phyloP scores from a whole-genome alignment of 2,329 filamentous ascomycete species.

The Colletotrichum sublineola region DNA sequence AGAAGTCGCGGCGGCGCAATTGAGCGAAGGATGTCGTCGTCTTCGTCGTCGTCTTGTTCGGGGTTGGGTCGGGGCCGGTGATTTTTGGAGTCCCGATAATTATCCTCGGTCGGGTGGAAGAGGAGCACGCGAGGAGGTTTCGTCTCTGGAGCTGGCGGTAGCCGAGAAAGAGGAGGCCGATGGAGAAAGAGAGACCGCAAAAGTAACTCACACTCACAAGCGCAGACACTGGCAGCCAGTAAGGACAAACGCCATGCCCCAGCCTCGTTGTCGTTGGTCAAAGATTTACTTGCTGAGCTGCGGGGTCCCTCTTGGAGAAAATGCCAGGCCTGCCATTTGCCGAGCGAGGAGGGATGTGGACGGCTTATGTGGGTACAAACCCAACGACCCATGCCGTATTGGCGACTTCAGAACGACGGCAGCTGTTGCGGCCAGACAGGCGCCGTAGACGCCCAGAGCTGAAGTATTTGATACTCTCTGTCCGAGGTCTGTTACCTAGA shows the following conservation, averaged over 20 bases:
- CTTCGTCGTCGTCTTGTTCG: constrained; percentile 16
- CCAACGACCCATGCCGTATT: constrained; percentile 11
- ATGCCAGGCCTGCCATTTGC: constrained; percentile 31
- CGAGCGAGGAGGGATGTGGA: constrained; percentile 16
- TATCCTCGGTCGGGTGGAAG: constrained; percentile 43
- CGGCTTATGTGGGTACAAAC: constrained; percentile 6
- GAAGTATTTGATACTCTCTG: constrained; percentile 5
- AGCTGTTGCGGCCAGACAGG: background rate
- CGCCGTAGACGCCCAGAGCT: background rate
- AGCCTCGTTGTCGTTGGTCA: constrained; percentile 40
- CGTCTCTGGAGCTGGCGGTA: constrained; percentile 31
- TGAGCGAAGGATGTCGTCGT: constrained; percentile 20
- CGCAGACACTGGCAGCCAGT: constrained; percentile 8
- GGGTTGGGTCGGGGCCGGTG: constrained; percentile 12
- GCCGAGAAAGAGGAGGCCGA: constrained; percentile 14
- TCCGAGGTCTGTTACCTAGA: too few species aligned
- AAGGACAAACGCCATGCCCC: constrained; percentile 24
- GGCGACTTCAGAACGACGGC: constrained; percentile 18
- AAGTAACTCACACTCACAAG: background rate
- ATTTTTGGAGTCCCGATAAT: constrained; percentile 33
- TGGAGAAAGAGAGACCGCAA: background rate
- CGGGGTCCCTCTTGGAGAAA: constrained; percentile 42
- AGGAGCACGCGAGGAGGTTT: constrained; percentile 39
- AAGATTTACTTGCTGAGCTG: constrained; percentile 41
- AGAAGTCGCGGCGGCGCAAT: constrained; percentile 21